A percentile compares a stretch with the other conserved stretches of the same genome.
Conservation (phyloP, 2,329 filamentous ascomycete species). For the Plenodomus lindquistii region DNA sequence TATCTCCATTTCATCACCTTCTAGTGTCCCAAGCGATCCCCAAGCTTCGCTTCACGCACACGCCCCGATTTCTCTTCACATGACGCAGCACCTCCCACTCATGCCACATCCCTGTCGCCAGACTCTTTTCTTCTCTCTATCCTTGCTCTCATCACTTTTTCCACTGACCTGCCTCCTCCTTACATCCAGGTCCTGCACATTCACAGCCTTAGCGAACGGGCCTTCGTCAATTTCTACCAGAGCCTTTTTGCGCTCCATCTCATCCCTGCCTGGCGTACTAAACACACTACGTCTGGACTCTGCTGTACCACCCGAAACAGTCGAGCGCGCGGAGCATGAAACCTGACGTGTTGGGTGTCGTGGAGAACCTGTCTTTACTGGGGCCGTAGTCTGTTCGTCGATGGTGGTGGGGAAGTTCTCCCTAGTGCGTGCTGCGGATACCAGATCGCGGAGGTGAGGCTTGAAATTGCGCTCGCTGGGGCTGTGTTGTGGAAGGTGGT, state of each 20-base stretch:
- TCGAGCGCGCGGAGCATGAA: constrained; percentile 5
- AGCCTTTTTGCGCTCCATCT: constrained; percentile 34
- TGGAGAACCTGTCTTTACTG: constrained; percentile 1
- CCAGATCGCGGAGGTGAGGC: background rate
- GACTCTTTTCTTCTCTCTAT: constrained; percentile 1
- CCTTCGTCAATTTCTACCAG: constrained; percentile 28
- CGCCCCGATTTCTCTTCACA: constrained; percentile 12
- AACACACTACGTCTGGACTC: constrained; percentile 19
- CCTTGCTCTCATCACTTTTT: background rate
- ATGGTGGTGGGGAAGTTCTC: background rate
- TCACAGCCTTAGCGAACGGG: constrained; percentile 21
- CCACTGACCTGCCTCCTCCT: constrained; percentile 19
- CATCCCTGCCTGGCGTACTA: constrained; percentile 35
- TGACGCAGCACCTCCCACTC: constrained; percentile 14
- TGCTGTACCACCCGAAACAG: constrained; percentile 6
- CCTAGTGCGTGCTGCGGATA: background rate
- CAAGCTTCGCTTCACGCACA: background rate
- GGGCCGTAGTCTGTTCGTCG: background rate
- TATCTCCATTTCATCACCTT: too few species aligned
- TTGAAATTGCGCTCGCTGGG: background rate
- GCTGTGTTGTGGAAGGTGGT: background rate
- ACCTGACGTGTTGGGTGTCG: background rate
- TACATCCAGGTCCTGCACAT: constrained; percentile 19
- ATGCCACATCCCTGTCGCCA: constrained; percentile 1
- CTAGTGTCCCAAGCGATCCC: too few species aligned